Evolutionary conservation across 2,329 filamentous ascomycete species (phyloP).

Genomic region (Hypomyces rosellus): DNA sequence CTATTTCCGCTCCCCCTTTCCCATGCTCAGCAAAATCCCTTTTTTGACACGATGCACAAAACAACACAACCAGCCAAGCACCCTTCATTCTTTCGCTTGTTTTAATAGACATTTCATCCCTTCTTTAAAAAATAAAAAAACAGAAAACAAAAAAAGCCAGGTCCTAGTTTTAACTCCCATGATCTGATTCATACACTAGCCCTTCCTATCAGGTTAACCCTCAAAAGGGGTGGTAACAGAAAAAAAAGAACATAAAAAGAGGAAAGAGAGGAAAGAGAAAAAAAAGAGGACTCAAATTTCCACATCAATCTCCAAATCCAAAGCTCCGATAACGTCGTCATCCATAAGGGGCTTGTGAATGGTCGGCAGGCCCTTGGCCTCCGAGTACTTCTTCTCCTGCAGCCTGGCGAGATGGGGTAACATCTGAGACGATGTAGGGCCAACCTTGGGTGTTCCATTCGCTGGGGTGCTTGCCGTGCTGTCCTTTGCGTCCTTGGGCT

Average conservation of each 20-base stretch:
- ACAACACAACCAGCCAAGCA: no score
- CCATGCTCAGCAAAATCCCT: no score
- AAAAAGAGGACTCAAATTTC: constrained; percentile 54
- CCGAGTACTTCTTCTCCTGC: constrained; percentile 45
- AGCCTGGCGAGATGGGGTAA: constrained; percentile 49
- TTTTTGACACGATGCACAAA: no score
- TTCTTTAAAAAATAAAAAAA: no score
- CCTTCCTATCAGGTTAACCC: background rate
- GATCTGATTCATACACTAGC: background rate
- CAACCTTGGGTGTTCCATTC: constrained; percentile 45
- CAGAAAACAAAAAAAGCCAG: no score
- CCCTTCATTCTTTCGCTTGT: background rate
- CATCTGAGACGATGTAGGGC: constrained; percentile 35
- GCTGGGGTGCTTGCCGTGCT: constrained; percentile 47
- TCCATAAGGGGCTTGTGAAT: constrained; percentile 79
- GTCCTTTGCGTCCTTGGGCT: constrained; percentile 42
- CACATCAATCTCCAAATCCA: constrained; percentile 90
- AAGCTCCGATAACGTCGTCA: constrained; percentile 82
- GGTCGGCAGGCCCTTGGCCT: constrained; percentile 56
- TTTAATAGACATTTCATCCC: no score
- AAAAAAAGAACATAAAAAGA: background rate
- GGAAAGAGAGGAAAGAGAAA: no score
- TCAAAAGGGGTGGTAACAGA: background rate
- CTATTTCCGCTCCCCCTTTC: no score
- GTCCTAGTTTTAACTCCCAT: background rate